phyloP scores from a whole-genome alignment of 768 basidiomycete species.

The Psilocybe cyanescens region DNA sequence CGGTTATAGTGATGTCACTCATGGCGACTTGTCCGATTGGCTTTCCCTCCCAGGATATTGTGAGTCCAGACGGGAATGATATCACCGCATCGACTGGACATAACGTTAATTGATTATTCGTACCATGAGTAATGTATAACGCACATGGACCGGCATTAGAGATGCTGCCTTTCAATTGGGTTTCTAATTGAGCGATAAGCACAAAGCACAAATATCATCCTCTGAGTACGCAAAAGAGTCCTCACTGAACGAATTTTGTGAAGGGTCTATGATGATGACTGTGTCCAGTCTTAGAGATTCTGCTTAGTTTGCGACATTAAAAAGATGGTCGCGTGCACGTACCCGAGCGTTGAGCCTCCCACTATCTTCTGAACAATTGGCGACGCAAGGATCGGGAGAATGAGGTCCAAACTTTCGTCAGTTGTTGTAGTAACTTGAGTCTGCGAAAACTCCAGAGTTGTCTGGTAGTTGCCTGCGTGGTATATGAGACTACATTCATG shows the following conservation, averaged over 20 bases:
- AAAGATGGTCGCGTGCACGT: neutral
- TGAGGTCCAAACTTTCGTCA: conserved; percentile 61
- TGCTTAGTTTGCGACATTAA: neutral
- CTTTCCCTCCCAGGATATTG: conserved; percentile 61
- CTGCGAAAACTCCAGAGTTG: conserved; percentile 67
- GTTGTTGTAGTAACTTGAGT: conserved; percentile 57
- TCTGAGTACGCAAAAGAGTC: neutral
- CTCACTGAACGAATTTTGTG: conserved; percentile 61
- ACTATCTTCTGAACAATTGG: conserved; percentile 80
- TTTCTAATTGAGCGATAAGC: conserved; percentile 33
- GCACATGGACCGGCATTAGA: conserved; percentile 74
- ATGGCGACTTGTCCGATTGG: conserved; percentile 64
- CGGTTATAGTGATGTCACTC: conserved; percentile 58
- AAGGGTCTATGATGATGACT: conserved; percentile 63
- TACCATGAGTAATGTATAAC: conserved; percentile 22
- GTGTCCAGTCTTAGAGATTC: conserved; percentile 48
- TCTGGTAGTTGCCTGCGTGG: conserved; percentile 59
- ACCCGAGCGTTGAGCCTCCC: conserved; percentile 56
- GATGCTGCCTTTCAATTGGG: conserved; percentile 62
- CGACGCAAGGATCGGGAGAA: conserved; percentile 70
- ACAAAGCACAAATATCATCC: neutral
- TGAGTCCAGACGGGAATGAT: conserved; percentile 63
- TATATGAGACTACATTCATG: neutral
- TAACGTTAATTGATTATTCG: conserved; percentile 2
- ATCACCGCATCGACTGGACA: conserved; percentile 67